These are phyloP conservation scores for Aspergillus candidus DNA, from an alignment of 2,329 filamentous ascomycete species.

Conservation along the genomic window DNA sequence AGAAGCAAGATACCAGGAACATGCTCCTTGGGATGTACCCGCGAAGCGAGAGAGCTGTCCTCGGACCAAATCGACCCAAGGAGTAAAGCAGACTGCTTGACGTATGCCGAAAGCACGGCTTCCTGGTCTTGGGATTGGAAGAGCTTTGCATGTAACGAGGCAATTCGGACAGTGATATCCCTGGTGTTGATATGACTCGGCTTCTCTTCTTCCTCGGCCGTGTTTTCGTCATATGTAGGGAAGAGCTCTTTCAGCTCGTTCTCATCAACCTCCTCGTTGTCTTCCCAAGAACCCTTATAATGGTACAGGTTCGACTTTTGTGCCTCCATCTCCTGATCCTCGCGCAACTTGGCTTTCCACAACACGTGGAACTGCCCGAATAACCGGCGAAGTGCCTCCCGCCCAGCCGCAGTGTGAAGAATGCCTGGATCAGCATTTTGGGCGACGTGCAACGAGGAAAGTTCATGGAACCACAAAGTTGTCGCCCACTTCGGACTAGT, in stretches of 20 bases:
- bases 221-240: slow-evolving; percentile 63
- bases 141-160: slow-evolving; percentile 52
- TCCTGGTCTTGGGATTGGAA: slow-evolving; percentile 28
- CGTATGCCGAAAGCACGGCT: slow-evolving; percentile 26
- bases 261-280: slow-evolving; percentile 67
- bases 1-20: slow-evolving; percentile 62
- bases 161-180: slow-evolving; percentile 55
- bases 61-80: slow-evolving; percentile 31
- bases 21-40: slow-evolving; percentile 45
- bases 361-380: slow-evolving; percentile 69
- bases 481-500: slow-evolving; percentile 21
- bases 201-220: slow-evolving; percentile 32
- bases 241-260: slow-evolving; percentile 76
- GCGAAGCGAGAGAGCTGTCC: slow-evolving; percentile 17
- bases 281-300: slow-evolving; percentile 70
- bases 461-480: slow-evolving; percentile 33
- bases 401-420: slow-evolving; percentile 38
- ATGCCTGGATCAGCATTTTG: slow-evolving; percentile 28
- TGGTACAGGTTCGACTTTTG: slow-evolving; percentile 72
- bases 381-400: slow-evolving; percentile 56
- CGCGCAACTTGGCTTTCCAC: slow-evolving; percentile 71
- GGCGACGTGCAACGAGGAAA: slow-evolving; percentile 30
- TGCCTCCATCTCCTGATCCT: slow-evolving; percentile 69
- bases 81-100: slow-evolving; percentile 30
- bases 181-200: slow-evolving; percentile 39